Base-by-base conservation (phyloP, 208 protist genomes). In the Leishmania mexicana region DNA sequence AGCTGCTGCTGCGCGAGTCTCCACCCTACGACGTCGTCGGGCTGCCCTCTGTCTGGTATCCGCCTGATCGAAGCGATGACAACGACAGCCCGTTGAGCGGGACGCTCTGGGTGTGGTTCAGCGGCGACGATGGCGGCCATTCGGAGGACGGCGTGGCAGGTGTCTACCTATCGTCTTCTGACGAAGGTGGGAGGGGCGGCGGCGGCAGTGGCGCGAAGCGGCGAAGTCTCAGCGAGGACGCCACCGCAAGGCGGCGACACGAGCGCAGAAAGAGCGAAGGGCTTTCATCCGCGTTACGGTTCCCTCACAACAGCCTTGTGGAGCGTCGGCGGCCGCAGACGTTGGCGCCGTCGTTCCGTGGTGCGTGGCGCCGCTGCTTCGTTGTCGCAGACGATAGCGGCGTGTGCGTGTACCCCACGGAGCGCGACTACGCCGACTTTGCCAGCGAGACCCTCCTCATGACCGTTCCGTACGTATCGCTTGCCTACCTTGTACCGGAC, bases 321-420 rank as follows among this genome's bases (percentile, higher is more conserved):
- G 51, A 57, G 53, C 53, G 75, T 51, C 75, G 75, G 42, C 70
- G 1, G 31, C 75, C 38, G 15, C 40, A n/a, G 31, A 42, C 35
- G 67, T 35, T 82, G 60, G 54, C 31, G 21, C 15, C 6, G 53
- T 58, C 53, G 53, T 21, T 58, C 24, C 53, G 53, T 58, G 53
- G 53, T 28, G 53, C 21, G 51, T 93, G 89, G 89, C 70, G 42
- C 8, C 64, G 79, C 3, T 84, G 82, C 71, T 93, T 88, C 76
- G 85, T 90, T 31, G 83, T 93, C 2, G 89, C 87, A 2, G 89
- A 93, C 76, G 85, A 93, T 57, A 76, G 79, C 40, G 85, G 85
- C 40, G 53, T 93, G 11, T 68, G 72, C 13, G 53, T 89, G 5
- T 93, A 83, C 76, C 83, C 80, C 17, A 83, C 49, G 17, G 81